A percentile compares a stretch with the other conserved stretches of the same genome.
phyloP scores from a whole-genome alignment of 148 eudicot genomes.

The Rhododendron molle region DNA sequence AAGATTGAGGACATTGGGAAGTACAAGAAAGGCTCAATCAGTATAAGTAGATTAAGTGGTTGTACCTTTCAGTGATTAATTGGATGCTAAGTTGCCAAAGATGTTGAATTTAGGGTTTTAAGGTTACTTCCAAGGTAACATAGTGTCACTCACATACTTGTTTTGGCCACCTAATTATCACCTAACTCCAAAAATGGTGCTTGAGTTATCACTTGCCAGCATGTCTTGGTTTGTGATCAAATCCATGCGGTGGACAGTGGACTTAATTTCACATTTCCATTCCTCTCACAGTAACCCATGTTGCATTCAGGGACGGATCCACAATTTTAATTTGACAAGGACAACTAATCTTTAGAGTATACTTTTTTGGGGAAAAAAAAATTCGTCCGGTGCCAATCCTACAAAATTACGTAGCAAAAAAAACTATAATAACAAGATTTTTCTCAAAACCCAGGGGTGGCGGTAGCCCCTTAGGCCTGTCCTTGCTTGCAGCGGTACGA shows the following conservation, averaged over 20 bases:
- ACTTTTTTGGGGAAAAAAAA: not conserved
- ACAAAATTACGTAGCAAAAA: not conserved
- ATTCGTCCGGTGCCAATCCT: not conserved
- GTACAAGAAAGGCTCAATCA: not conserved
- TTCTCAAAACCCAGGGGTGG: not conserved
- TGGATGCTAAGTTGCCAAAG: not conserved
- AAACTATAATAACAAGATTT: no score
- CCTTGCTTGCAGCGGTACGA: not conserved
- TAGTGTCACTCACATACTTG: not conserved
- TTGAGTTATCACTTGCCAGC: not conserved
- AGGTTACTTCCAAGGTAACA: not conserved
- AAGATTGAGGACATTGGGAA: not conserved
- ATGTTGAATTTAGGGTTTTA: not conserved
- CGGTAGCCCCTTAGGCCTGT: not conserved
- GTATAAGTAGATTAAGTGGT: not conserved
- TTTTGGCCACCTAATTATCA: not conserved
- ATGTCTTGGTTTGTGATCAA: not conserved
- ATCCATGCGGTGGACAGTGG: not conserved
- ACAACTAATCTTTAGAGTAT: not conserved
- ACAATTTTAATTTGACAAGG: not conserved
- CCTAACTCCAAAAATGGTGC: not conserved
- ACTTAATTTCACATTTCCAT: not conserved
- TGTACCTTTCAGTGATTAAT: conserved; percentile 9
- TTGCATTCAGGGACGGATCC: not conserved
- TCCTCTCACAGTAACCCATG: not conserved